Percentiles rank a stretch among this genome's conserved stretches.
phyloP scores from a whole-genome alignment of 2,329 filamentous ascomycete species.

The Pleomassaria siparia region DNA sequence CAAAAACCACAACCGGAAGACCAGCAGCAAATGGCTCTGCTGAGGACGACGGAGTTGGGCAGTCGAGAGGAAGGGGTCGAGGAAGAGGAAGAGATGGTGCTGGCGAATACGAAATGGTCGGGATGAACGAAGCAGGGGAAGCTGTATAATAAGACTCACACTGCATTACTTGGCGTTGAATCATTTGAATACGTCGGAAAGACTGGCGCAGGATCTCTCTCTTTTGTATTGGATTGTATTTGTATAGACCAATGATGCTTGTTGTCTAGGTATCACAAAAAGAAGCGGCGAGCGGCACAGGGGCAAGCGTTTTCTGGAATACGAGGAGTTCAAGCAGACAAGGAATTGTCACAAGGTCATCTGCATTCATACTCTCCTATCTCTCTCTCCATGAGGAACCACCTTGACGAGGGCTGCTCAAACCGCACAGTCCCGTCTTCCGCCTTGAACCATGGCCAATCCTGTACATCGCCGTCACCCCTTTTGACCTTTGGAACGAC shows the following conservation, averaged over 20 bases:
- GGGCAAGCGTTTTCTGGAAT: neutral
- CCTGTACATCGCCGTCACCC: constrained; percentile 10
- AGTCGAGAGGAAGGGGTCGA: constrained; percentile 42
- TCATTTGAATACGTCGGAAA: constrained; percentile 13
- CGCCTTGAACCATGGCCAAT: constrained; percentile 30
- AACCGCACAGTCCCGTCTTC: constrained; percentile 37
- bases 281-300: neutral
- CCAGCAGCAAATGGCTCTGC: constrained; percentile 20
- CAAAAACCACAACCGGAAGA: constrained; percentile 16
- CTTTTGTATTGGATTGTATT: neutral
- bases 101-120: constrained; percentile 53
- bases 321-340: neutral
- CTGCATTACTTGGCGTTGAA: constrained; percentile 34
- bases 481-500: constrained; percentile 14
- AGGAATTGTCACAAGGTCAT: constrained; percentile 8
- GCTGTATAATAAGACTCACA: constrained; percentile 28
- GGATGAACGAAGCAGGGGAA: constrained; percentile 43
- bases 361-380: constrained; percentile 41
- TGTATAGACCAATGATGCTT: neutral
- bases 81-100: constrained; percentile 48
- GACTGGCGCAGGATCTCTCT: neutral
- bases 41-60: constrained; percentile 41
- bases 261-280: too few species aligned
- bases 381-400: constrained; percentile 35
- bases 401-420: constrained; percentile 22